Conservation (phyloP, 805 yeast genomes). For the Yarrowia sp. region DNA sequence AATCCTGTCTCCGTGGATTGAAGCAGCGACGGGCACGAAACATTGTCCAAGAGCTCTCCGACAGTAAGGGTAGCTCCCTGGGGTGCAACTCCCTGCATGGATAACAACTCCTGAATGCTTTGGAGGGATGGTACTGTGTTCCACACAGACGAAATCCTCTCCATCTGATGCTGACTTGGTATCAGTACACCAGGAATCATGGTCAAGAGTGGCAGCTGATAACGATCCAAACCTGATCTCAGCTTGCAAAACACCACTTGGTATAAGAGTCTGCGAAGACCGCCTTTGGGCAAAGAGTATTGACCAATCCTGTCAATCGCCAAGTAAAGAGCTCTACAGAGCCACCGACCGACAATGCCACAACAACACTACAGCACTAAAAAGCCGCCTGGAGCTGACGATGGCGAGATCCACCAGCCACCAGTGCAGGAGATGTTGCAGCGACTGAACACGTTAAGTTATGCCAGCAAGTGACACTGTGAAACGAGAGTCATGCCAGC, state of each 20-base stretch:
- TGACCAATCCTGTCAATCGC: too few species aligned
- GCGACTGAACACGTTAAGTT: not conserved
- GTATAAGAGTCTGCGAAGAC: too few species aligned
- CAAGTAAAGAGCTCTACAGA: too few species aligned
- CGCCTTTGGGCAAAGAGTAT: too few species aligned
- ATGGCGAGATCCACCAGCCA: constrained; percentile 1
- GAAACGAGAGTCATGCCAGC: too few species aligned
- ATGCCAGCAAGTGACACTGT: not conserved
- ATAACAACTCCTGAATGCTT: not conserved
- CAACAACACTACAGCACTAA: not conserved
- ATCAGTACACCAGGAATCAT: too few species aligned
- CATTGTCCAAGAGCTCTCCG: constrained; percentile 10
- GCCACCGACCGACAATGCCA: constrained; percentile 4
- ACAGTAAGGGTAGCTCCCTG: not conserved
- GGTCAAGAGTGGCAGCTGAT: too few species aligned
- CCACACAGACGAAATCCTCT: too few species aligned
- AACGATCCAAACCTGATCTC: too few species aligned
- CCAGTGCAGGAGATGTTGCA: not conserved
- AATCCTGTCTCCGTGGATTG: not conserved
- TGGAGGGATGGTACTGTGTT: not conserved
- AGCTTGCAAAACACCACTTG: too few species aligned
- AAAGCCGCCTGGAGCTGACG: constrained; percentile 5
- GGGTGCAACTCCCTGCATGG: constrained; percentile 17
- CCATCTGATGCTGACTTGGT: too few species aligned
- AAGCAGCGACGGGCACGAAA: constrained; percentile 11